phyloP scores from a whole-genome alignment of 345 rosid species.

The Rhodamnia argentea region DNA sequence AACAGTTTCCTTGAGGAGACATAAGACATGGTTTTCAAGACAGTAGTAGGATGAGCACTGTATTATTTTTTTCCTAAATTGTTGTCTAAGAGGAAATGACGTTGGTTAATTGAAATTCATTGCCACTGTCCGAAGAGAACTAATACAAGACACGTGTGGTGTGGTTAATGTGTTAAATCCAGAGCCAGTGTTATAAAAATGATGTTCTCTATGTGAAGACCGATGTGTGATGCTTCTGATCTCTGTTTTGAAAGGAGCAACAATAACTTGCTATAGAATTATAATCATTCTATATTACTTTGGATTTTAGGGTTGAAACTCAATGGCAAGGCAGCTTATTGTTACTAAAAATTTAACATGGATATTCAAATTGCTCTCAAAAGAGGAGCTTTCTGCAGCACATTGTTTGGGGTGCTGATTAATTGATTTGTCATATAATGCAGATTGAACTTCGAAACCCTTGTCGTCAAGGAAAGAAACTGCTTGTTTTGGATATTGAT shows the following conservation, averaged over 20 bases:
- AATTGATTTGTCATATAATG: not conserved
- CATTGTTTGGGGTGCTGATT: not conserved
- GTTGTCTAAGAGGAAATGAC: not conserved
- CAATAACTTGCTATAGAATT: not conserved
- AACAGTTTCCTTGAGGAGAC: not conserved
- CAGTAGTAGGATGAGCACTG: not conserved
- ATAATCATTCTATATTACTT: not conserved
- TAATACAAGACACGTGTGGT: not conserved
- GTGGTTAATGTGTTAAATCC: not conserved
- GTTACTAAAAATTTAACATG: not conserved
- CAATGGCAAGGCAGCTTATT: not conserved
- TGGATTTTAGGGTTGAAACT: not conserved
- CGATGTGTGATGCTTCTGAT: not conserved
- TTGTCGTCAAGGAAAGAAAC: conserved; percentile 81
- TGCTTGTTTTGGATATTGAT: conserved; percentile 91
- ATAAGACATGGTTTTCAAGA: not conserved
- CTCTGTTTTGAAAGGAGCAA: not conserved
- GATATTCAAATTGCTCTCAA: not conserved
- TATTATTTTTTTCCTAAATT: not conserved
- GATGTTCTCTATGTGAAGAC: not conserved
- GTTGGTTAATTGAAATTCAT: not conserved
- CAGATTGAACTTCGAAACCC: conserved; percentile 68
- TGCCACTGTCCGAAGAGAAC: not conserved
- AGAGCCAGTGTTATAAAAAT: not conserved
- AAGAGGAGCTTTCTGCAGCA: not conserved